Evolutionary conservation across 139 green algal genomes (phyloP).

Genomic region (Coccomyxa sp.): DNA sequence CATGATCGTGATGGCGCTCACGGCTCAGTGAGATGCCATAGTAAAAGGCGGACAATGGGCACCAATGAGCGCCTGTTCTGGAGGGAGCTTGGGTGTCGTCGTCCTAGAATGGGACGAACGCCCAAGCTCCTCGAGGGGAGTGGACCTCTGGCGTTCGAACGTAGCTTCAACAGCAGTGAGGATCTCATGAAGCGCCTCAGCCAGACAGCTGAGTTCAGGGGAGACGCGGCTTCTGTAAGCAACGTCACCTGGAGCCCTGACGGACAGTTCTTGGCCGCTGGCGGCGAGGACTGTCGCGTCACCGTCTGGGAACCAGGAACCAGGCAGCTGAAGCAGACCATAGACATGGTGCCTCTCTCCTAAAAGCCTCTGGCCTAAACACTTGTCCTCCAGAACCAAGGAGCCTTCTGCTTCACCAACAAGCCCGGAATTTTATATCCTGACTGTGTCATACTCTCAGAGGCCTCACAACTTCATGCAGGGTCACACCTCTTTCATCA

Average conservation of each 20-base stretch:
- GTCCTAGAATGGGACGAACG: no score
- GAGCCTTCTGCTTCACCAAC: neutral
- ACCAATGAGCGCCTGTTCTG: no score
- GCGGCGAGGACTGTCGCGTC: slow-evolving; percentile 62
- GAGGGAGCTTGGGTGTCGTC: no score
- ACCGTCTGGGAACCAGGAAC: slow-evolving; percentile 53
- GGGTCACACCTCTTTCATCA: slow-evolving; percentile 25
- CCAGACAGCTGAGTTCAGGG: neutral
- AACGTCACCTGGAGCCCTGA: slow-evolving; percentile 41
- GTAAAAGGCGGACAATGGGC: no score
- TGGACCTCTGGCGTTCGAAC: neutral
- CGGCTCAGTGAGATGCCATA: no score
- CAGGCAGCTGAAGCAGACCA: neutral
- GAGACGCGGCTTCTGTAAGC: slow-evolving; percentile 47
- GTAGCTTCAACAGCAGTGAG: neutral
- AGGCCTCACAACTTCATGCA: slow-evolving; percentile 29
- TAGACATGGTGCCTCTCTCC: slow-evolving; percentile 23
- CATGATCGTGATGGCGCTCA: no score
- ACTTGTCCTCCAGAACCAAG: neutral
- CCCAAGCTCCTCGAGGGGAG: no score
- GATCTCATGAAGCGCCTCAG: slow-evolving; percentile 6
- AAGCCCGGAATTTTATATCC: neutral
- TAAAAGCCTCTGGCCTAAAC: neutral
- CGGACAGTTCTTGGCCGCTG: slow-evolving; percentile 49
- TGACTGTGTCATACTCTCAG: no score